Percentiles rank a stretch among this genome's conserved stretches.
Evolutionary conservation across 1,139 yeast species (phyloP).

Genomic region (Geotrichum cucujoidarum): DNA sequence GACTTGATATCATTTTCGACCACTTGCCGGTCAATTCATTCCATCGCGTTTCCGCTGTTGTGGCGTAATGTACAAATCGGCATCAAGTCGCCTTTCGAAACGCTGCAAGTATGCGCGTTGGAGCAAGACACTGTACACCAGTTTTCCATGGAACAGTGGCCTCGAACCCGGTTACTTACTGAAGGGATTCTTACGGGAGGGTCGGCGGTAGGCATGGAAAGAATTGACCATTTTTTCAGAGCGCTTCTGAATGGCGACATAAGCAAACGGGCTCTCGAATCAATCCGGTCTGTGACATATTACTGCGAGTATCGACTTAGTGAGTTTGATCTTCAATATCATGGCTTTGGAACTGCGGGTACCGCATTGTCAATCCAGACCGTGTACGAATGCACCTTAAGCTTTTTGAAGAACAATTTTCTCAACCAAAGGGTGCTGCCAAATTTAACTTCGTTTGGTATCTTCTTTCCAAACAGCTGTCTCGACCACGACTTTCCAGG

Average conservation of each 20-base stretch:
- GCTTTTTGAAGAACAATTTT: not conserved
- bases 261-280: not conserved
- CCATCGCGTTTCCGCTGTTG: not conserved
- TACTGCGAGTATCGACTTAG: not conserved
- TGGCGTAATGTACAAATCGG: not conserved
- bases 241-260: not conserved
- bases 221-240: not conserved
- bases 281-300: not conserved
- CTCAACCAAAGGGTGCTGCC: not conserved
- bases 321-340: not conserved
- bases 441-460: not conserved
- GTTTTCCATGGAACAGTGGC: no score
- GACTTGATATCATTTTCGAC: no score
- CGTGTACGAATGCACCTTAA: not conserved
- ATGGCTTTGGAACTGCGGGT: not conserved
- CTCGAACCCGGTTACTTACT: not conserved
- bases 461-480: not conserved
- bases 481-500: not conserved
- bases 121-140: not conserved
- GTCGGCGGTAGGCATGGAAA: not conserved
- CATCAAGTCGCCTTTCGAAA: not conserved
- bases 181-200: not conserved
- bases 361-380: not conserved
- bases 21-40: not conserved
- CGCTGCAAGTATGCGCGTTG: not conserved